Evolutionary conservation across 2,329 filamentous ascomycete species (phyloP), one percentile per base, ranked within the genome.

Genomic region (Nothomitra cinnamomea): DNA sequence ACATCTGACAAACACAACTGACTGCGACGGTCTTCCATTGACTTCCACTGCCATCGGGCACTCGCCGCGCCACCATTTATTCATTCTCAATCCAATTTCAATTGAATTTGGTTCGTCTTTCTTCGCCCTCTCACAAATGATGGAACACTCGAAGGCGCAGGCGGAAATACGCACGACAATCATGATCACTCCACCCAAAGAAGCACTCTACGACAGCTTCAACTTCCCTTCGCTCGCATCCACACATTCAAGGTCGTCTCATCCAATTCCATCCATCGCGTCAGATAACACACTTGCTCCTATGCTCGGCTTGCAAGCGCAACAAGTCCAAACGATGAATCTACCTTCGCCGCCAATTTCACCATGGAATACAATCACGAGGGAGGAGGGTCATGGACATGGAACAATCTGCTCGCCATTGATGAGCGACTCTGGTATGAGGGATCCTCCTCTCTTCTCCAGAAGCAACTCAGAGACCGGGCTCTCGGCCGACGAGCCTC

Each of bases 131-230:
- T 25, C 43, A 17, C 45, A 35, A 2, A 49, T 17, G 24, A 49
- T 49, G 45, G 45, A 28, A 17, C 45, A 32, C 24, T 35, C 24
- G 15, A 35, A 49, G 45, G 32, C 12, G 12, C 15, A 24, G 19
- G 25, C 45, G 12, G 45, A 49, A 32, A 21, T 35, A 49, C 45
- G 10, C 45, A 24, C 24, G 25, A 28, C 45, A 17, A 49, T 35
- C 25, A 49, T 82, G 55, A 79, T 82, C 73, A 82, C 79, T 21
- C 79, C 79, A 32, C 78, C 78, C 21, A 78, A 80, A 38, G 68
- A 69, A n/a, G 63, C 70, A 35, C 71, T 70, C 50, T 65, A 69
- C 40, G 77, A 81, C 57, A 77, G 65, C 59, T 81, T 80, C 62
- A 65, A 59, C 81, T 80, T 62, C 65, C 60, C 48, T 65, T 68